These are phyloP conservation scores for Coelastrella sp. DNA, from an alignment of 139 green algal genomes.

Conservation along the genomic window DNA sequence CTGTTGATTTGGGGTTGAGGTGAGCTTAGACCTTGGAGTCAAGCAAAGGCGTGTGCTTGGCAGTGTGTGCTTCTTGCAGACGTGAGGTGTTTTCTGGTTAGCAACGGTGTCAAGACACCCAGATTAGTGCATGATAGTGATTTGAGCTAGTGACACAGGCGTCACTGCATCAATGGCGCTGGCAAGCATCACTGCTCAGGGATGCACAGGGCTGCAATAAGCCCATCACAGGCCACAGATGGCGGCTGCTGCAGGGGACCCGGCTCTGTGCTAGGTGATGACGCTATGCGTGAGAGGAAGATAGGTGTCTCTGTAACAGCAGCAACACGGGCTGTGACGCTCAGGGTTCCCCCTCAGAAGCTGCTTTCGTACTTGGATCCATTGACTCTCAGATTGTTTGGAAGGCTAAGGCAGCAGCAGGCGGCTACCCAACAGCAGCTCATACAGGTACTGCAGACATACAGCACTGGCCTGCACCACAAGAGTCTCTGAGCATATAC, in stretches of 20 bases:
- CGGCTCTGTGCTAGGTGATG: conserved; percentile 30
- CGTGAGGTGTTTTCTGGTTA: too few species aligned
- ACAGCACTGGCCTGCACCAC: not conserved
- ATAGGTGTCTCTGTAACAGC: conserved; percentile 14
- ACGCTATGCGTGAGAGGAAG: conserved; percentile 26
- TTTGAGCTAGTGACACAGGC: too few species aligned
- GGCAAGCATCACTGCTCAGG: too few species aligned
- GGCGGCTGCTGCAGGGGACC: conserved; percentile 18
- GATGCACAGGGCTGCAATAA: too few species aligned
- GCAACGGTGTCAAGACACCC: too few species aligned
- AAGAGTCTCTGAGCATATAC: not conserved
- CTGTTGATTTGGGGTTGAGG: not conserved
- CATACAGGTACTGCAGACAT: conserved; percentile 7
- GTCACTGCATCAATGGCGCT: too few species aligned
- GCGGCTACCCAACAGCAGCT: not conserved
- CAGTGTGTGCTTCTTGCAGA: too few species aligned
- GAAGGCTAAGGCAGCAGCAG: conserved; percentile 41
- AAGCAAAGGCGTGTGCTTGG: not conserved
- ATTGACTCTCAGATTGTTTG: conserved; percentile 43
- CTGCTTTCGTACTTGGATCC: conserved; percentile 27
- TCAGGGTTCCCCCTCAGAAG: conserved; percentile 29
- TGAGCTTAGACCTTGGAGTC: not conserved
- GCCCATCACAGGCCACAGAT: too few species aligned
- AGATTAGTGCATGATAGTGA: too few species aligned
- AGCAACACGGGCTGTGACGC: not conserved